These are phyloP conservation scores for Spiraea crenata DNA, from an alignment of 331 rosid genomes.

Conservation along the genomic window DNA sequence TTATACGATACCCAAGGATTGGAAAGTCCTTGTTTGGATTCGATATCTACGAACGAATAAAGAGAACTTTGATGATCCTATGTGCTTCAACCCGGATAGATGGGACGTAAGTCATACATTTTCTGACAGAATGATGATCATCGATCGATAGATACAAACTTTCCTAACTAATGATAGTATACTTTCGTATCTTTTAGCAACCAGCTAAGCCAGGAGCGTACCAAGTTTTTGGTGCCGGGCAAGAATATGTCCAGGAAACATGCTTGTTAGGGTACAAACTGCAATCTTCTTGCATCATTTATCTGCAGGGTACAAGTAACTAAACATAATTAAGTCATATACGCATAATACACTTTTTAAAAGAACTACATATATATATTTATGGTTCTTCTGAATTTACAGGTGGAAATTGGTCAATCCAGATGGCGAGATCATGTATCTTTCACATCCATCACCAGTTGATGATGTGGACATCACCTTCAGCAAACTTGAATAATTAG, in stretches of 20 bases:
- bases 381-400: too few relatives aligned
- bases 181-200: constrained; percentile 2
- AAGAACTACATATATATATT: too few relatives aligned
- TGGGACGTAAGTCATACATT: constrained; percentile 32
- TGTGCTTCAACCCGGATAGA: constrained; percentile 41
- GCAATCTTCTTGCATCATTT: constrained; percentile 42
- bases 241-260: constrained; percentile 47
- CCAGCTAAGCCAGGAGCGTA: constrained; percentile 27
- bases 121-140: too few relatives aligned
- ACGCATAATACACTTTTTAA: too few relatives aligned
- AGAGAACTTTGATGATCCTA: constrained; percentile 40
- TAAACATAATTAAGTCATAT: not conserved
- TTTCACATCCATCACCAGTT: constrained; percentile 32
- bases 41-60: constrained; percentile 36
- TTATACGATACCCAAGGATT: constrained; percentile 24
- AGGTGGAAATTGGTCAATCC: constrained; percentile 49
- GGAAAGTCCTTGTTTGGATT: constrained; percentile 33
- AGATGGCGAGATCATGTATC: constrained; percentile 27
- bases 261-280: constrained; percentile 37
- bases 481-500: constrained; percentile 27
- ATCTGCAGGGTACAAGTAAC: constrained; percentile 39
- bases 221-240: constrained; percentile 36
- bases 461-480: constrained; percentile 34
- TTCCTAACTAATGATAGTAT: not conserved
- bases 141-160: too few relatives aligned